Conservation (phyloP, 345 rosid species). For the Gossypium australe region DNA sequence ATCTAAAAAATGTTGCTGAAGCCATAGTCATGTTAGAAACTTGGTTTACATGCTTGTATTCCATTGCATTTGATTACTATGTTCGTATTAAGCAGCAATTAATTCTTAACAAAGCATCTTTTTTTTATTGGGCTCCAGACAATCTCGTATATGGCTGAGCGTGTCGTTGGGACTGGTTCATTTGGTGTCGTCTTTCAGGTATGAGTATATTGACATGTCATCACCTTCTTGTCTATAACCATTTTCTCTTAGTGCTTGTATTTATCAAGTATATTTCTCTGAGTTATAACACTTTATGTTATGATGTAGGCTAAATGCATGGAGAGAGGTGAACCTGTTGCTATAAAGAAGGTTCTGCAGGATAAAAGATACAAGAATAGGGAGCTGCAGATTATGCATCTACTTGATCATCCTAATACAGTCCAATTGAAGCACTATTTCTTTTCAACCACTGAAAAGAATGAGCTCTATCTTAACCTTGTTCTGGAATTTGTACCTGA, state of each 20-base stretch:
- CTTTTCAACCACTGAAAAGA: constrained; percentile 83
- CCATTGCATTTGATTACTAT: background rate
- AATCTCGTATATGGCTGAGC: constrained; percentile 74
- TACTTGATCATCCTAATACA: constrained; percentile 78
- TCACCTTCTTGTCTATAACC: background rate
- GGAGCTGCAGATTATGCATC: constrained; percentile 93
- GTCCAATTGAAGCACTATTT: constrained; percentile 83
- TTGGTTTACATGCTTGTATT: background rate
- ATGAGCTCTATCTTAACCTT: constrained; percentile 91
- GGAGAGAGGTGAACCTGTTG: constrained; percentile 77
- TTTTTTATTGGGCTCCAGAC: constrained; percentile 37
- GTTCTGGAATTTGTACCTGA: constrained; percentile 85
- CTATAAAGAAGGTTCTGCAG: constrained; percentile 89
- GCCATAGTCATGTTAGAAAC: background rate
- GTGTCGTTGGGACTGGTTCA: constrained; percentile 83
- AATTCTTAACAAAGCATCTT: constrained; percentile 1
- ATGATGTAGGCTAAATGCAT: constrained; percentile 68
- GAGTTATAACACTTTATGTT: background rate
- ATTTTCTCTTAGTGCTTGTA: background rate
- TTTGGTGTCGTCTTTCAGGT: constrained; percentile 96
- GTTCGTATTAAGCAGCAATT: background rate
- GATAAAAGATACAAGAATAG: constrained; percentile 98
- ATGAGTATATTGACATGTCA: background rate
- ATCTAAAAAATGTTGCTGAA: background rate
- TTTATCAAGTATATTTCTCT: background rate